Evolutionary conservation across 106 monocot species (phyloP), one percentile per base, ranked within the genome.

Genomic region (Vanilla planifolia): DNA sequence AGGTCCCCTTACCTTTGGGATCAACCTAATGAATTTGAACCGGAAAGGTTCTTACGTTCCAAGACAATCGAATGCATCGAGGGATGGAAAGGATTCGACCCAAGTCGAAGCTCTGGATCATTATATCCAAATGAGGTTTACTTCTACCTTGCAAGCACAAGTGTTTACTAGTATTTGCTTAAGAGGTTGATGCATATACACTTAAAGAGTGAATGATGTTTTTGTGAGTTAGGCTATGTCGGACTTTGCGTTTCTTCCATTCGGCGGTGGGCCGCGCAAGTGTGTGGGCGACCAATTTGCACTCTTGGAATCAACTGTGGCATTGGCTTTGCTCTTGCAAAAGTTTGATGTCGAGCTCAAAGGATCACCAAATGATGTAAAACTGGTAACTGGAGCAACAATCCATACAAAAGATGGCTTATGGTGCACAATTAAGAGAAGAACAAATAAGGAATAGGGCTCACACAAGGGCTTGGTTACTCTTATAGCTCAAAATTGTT

Each of bases 1-100:
- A 78, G 96, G 48, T 96, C 96, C 37, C 96, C 96, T 17, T 88
- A 96, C 60, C 85, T 78, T 48, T 96, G 96, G 90, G 96, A 96
- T 29, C 62, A 52, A 19, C 90, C 96, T 23, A 44, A 91, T 69
- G 91, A 96, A 44, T 96, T 96, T 63, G 81, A 91, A 46, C 96
- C 96, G 25, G 91, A 96, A 78, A 83, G 96, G 33, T 96, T 96
- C 64, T 71, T 87, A 52, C 63, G 64, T 62, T 61, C 78, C n/a
- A 87, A 91, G 55, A 63, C 30, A 27, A 84, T 74, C 41, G 81
- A 88, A 45, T 75, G 71, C 0, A 78, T 79, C 43, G 81, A 84
- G 52, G 87, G 87, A 35, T 96, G 96, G 96, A 74, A 91, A 32
- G 96, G 96, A 17, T 96, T 81, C 55, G 91, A 96, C 60, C 91